Conservation (phyloP, 2,329 filamentous ascomycete species). For the Leptographium radiaticola region DNA sequence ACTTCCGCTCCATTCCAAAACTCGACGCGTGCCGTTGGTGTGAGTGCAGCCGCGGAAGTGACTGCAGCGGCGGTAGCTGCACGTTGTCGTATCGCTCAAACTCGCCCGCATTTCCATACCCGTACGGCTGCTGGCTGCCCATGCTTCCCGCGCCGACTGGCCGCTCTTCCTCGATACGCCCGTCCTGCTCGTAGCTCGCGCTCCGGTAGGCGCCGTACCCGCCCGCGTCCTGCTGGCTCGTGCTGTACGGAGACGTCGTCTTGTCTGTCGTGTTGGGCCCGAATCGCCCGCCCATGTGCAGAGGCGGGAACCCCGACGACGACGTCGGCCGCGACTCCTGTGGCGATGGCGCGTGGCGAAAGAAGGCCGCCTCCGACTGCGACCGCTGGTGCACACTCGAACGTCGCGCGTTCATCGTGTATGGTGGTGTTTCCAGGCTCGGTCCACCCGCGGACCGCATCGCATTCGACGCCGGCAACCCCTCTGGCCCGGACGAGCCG, state of each 20-base stretch:
- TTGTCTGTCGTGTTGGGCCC: background rate
- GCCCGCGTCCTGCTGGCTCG: background rate
- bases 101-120: background rate
- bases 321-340: constrained; percentile 2
- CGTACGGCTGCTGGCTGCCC: background rate
- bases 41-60: background rate
- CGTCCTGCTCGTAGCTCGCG: background rate
- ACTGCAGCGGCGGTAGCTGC: constrained; percentile 7
- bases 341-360: background rate
- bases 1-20: background rate
- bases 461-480: constrained; percentile 6
- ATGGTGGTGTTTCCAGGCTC: constrained; percentile 4
- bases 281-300: background rate
- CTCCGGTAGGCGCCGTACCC: background rate
- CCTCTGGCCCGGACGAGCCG: background rate
- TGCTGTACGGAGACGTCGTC: background rate
- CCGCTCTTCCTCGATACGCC: background rate
- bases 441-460: constrained; percentile 1
- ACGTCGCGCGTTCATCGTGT: background rate
- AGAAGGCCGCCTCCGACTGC: constrained; percentile 8
- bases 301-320: background rate
- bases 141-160: background rate
- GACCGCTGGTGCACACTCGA: constrained; percentile 11
- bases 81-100: constrained; percentile 5
- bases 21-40: background rate